Evolutionary conservation across 495 filamentous ascomycete genomes (phyloP).

Genomic region (Thermothielavioides terrestris): DNA sequence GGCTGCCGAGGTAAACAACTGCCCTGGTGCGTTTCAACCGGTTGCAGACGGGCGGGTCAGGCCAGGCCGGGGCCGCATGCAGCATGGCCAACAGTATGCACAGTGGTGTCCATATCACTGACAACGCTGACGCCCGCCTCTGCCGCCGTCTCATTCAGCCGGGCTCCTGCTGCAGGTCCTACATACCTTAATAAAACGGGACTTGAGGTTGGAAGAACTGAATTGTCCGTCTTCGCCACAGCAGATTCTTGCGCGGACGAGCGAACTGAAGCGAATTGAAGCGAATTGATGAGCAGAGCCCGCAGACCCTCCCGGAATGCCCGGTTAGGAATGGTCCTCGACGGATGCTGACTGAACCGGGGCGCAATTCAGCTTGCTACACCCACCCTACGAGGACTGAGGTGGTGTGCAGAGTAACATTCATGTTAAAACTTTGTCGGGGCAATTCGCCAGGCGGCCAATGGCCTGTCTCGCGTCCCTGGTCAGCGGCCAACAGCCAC

Average conservation of each 20-base stretch:
- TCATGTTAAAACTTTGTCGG: neutral
- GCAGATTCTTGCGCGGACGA: neutral
- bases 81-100: too few species aligned
- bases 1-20: neutral
- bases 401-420: too few species aligned
- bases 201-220: neutral
- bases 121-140: neutral
- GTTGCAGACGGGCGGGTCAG: neutral
- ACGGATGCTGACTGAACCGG: neutral
- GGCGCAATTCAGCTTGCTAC: conserved; percentile 2
- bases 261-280: neutral
- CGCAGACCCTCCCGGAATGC: too few species aligned
- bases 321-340: neutral
- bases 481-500: neutral
- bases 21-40: neutral
- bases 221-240: neutral
- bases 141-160: conserved; percentile 9
- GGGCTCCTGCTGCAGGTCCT: conserved; percentile 3
- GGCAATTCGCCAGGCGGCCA: conserved; percentile 1
- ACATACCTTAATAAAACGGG: neutral
- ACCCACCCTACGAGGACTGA: conserved; percentile 3
- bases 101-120: too few species aligned
- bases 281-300: too few species aligned
- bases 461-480: neutral
- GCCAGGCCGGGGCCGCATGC: neutral